phyloP scores from a whole-genome alignment of 352 stramenopile species.

The Phytophthora ohioensis region DNA sequence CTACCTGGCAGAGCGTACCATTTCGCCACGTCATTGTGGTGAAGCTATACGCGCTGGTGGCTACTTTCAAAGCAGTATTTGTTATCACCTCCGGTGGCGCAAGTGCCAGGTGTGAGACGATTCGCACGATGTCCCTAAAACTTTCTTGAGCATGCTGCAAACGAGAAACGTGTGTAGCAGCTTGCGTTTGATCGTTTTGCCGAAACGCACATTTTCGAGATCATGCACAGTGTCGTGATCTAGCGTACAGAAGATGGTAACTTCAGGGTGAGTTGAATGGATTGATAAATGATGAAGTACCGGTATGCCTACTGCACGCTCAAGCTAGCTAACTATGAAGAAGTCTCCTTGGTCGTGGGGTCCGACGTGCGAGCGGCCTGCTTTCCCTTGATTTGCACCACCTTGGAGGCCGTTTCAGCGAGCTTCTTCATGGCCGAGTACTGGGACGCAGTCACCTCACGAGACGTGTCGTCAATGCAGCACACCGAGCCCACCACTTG shows the following conservation, averaged over 20 bases:
- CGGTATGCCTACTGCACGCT: not conserved
- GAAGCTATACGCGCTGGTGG: too few relatives aligned
- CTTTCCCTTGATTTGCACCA: constrained; percentile 46
- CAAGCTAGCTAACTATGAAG: constrained; percentile 11
- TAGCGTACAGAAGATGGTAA: not conserved
- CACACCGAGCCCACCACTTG: constrained; percentile 71
- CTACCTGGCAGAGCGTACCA: too few relatives aligned
- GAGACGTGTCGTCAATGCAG: constrained; percentile 58
- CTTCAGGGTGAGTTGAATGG: constrained; percentile 1
- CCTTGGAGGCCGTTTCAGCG: constrained; percentile 57
- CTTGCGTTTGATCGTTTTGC: not conserved
- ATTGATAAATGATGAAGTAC: constrained; percentile 31
- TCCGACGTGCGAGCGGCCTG: constrained; percentile 17
- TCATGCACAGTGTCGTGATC: too few relatives aligned
- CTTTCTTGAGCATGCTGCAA: constrained; percentile 6
- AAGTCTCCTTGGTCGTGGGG: constrained; percentile 1
- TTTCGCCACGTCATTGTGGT: too few relatives aligned
- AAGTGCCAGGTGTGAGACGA: not conserved
- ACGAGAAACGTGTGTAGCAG: constrained; percentile 1
- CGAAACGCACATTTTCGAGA: too few relatives aligned
- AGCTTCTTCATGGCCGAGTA: constrained; percentile 63
- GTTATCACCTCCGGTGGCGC: not conserved
- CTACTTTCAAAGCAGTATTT: too few relatives aligned
- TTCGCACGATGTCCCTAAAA: not conserved
- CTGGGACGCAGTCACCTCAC: constrained; percentile 61